Conservation (phyloP, 129 eudicot genomes). For the Chrysanthemum lavandulifolium region DNA sequence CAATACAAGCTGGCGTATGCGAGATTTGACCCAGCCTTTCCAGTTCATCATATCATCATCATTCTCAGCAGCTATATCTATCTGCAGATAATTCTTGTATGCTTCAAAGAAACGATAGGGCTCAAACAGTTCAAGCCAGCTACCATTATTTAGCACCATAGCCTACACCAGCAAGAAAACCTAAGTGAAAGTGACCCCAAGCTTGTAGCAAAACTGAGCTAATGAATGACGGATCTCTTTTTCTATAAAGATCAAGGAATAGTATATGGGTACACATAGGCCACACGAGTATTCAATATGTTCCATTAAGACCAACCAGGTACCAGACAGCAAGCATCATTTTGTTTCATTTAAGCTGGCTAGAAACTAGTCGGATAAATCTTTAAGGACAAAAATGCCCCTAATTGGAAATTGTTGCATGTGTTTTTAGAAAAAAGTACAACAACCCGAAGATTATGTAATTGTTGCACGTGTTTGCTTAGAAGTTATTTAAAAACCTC, state of each 20-base stretch:
- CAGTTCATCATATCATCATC: constrained; percentile 80
- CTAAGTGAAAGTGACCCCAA: constrained; percentile 1
- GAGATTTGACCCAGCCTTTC: constrained; percentile 98
- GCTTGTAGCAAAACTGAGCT: constrained; percentile 5
- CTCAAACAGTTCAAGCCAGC: constrained; percentile 79
- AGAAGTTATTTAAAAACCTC: no score
- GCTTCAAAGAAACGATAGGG: constrained; percentile 88
- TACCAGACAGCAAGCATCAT: no score
- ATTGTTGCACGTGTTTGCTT: background rate
- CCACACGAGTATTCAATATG: no score
- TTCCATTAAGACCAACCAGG: no score
- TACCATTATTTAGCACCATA: constrained; percentile 71
- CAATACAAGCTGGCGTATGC: constrained; percentile 72
- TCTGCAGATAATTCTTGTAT: constrained; percentile 86
- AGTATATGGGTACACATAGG: no score
- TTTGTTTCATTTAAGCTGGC: no score
- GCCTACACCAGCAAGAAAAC: constrained; percentile 40
- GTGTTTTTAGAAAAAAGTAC: background rate
- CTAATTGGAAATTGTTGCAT: no score
- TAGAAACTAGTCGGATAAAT: no score
- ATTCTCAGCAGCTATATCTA: constrained; percentile 74
- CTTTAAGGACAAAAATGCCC: no score
- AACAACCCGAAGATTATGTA: background rate
- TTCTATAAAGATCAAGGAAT: no score
- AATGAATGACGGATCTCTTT: background rate